Conservation (phyloP, 2,329 filamentous ascomycete genomes). For the Lachnum nothofagi region DNA sequence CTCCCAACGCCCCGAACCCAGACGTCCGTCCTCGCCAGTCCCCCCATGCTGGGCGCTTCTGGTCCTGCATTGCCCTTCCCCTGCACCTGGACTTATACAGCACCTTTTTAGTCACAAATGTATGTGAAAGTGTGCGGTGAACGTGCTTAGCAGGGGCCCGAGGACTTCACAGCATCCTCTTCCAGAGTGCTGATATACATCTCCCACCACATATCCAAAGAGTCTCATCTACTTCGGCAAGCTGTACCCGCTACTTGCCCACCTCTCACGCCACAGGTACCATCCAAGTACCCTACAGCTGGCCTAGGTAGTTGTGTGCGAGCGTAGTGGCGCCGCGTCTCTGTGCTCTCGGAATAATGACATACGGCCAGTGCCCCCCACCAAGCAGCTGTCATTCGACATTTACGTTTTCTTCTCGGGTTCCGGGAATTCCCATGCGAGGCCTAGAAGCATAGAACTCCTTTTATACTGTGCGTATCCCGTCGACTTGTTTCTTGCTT, state of each 20-base stretch:
- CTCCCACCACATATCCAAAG: background rate
- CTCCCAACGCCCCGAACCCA: slow-evolving; percentile 5
- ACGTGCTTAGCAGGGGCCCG: background rate
- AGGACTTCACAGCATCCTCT: background rate
- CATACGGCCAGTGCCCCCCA: slow-evolving; percentile 5
- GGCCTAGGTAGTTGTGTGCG: background rate
- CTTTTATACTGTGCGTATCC: slow-evolving; percentile 7
- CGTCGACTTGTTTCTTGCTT: slow-evolving; percentile 6
- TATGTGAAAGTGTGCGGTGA: background rate
- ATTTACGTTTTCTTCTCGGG: background rate
- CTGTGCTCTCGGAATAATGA: slow-evolving; percentile 9
- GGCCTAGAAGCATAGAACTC: background rate
- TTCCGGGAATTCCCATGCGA: slow-evolving; percentile 1
- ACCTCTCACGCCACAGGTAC: no score
- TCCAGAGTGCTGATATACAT: background rate
- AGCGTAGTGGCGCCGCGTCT: no score
- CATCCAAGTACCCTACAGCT: background rate
- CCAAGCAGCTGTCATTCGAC: background rate
- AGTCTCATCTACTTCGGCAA: background rate
- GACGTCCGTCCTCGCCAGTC: background rate
- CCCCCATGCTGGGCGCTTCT: background rate
- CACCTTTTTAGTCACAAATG: background rate
- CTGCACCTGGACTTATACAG: background rate
- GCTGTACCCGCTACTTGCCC: background rate
- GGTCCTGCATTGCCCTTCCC: background rate